Base-by-base conservation (phyloP, 305 asterid genomes). In the Fraxinus paxiana region DNA sequence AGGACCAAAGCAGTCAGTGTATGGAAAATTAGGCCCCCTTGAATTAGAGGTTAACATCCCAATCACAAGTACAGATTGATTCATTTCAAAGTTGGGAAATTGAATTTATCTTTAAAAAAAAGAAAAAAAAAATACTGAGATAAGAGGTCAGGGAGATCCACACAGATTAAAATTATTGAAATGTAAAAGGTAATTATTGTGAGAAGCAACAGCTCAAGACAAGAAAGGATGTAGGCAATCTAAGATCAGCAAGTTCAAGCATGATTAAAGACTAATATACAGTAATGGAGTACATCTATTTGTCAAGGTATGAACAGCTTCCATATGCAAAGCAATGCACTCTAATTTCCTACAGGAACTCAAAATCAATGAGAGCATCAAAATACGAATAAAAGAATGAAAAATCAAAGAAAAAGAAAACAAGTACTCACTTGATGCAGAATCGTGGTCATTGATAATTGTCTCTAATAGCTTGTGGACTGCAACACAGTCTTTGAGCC, bases 391-490 rank as follows among this genome's bases (percentile, higher is more conserved):
- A 35, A 4, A 30, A 78, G 8, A 73, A 22, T 22, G 20, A 37
- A 46, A 18, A 54, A 6, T 54, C 63, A 61, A 37, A 73, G 4
- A 43, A 0, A 13, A 26, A 56, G 3, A 78, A 38, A 43, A 43
- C 31, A 9, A 30, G 54, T 65, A 81, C 91, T 83, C 82, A 96
- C 99, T 89, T 77, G 88, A 88, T 75, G 99, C 97, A 71, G 98
- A 94, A 85, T 85, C 90, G n/a, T 88, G 88, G 85, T 90, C 97
- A 75, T 54, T 81, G 71, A 96, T 87, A 89, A 82, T 82, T 10
- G 83, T 86, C 75, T 61, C 88, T n/a, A 96, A 88, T 69, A 91
- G 89, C 84, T 81, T 88, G 91, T 94, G 98, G 85, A 92, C 92
- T 65, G 91, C 80, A 67, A 91, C 84, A 83, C 97, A 92, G 78